Evolutionary conservation across 2,329 filamentous ascomycete species (phyloP).

Genomic region (Parastagonospora avenae): DNA sequence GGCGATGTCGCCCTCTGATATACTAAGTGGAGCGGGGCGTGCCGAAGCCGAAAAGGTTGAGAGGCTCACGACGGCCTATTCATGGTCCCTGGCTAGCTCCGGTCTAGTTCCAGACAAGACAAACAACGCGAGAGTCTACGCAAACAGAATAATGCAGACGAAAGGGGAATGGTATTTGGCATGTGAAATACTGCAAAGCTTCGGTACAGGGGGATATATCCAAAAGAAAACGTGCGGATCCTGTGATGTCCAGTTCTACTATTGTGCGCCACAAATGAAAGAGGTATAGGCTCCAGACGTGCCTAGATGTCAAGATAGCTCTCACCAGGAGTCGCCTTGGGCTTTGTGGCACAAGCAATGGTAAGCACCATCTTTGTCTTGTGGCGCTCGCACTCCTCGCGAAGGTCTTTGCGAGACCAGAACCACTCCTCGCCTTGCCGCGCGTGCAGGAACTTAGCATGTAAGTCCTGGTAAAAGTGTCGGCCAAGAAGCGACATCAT

Average conservation of each 20-base stretch:
- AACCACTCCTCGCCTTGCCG: slow-evolving; percentile 33
- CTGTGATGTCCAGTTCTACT: not conserved
- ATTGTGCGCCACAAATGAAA: not conserved
- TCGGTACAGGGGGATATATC: no score
- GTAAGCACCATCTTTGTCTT: slow-evolving; percentile 35
- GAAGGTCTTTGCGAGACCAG: slow-evolving; percentile 26
- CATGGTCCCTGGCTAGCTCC: no score
- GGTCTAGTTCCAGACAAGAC: no score
- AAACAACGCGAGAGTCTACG: no score
- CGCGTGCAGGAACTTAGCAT: slow-evolving; percentile 22
- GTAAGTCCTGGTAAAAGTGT: slow-evolving; percentile 32
- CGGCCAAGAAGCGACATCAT: slow-evolving; percentile 36
- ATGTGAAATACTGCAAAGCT: no score
- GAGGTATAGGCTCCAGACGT: not conserved
- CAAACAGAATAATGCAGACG: no score
- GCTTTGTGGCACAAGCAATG: slow-evolving; percentile 30
- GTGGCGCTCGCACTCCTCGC: slow-evolving; percentile 28
- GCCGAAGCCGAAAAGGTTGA: no score
- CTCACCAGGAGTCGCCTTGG: slow-evolving; percentile 9
- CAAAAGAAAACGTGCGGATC: not conserved
- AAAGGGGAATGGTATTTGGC: no score
- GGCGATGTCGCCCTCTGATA: no score
- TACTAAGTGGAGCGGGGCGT: no score
- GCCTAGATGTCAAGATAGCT: slow-evolving; percentile 25
- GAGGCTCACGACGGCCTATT: no score